Conservation (phyloP, 1,284 basidiomycete species). For the Malassezia equina region DNA sequence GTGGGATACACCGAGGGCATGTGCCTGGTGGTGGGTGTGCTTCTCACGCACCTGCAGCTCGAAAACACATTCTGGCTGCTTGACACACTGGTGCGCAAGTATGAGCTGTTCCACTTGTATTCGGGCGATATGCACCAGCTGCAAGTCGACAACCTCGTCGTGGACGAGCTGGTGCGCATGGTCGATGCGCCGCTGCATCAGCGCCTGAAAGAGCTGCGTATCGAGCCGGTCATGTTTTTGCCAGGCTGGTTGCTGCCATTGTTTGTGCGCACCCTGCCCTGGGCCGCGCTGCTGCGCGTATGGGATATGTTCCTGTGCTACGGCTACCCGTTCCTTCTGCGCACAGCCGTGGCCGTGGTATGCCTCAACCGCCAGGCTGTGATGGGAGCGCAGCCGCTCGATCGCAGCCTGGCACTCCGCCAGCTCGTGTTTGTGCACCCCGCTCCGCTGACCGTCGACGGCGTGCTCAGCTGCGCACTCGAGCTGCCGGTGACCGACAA, state of each 20-base stretch:
- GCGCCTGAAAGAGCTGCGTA: conserved; percentile 25
- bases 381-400: conserved; percentile 53
- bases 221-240: conserved; percentile 42
- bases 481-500: conserved; percentile 9
- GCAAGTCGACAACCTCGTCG: conserved; percentile 68
- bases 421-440: conserved; percentile 54
- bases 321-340: conserved; percentile 71
- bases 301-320: conserved; percentile 70
- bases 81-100: conserved; percentile 62
- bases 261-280: conserved; percentile 68
- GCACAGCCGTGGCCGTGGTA: conserved; percentile 66
- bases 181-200: conserved; percentile 54
- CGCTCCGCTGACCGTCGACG: conserved; percentile 42
- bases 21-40: conserved; percentile 63
- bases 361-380: conserved; percentile 54
- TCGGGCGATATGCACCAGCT: conserved; percentile 61
- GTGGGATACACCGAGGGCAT: conserved; percentile 55
- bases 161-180: conserved; percentile 62
- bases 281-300: conserved; percentile 63
- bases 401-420: conserved; percentile 54
- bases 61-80: conserved; percentile 80
- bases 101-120: conserved; percentile 56
- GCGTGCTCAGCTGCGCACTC: conserved; percentile 52
- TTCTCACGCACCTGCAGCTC: conserved; percentile 70
- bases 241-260: conserved; percentile 50